Percentiles rank a stretch among this genome's conserved stretches.
phyloP scores from a whole-genome alignment of 2,329 filamentous ascomycete species.

The Phyllosticta capitalensis region DNA sequence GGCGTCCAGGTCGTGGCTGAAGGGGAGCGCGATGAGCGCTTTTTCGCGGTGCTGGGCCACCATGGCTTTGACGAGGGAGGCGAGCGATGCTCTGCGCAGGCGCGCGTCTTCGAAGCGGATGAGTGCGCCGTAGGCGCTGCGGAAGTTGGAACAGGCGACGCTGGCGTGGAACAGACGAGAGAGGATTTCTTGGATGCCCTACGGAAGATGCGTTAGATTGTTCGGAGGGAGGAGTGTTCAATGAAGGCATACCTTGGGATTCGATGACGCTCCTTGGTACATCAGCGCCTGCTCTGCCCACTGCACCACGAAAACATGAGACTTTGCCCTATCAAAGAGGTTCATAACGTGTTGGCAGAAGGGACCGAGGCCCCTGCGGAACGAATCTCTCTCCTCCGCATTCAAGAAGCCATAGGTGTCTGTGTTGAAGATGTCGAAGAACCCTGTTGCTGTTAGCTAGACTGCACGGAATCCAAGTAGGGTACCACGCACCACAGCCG shows the following conservation, averaged over 20 bases:
- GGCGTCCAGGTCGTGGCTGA: conserved; percentile 64
- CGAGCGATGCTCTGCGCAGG: conserved; percentile 58
- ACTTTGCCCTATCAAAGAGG: conserved; percentile 69
- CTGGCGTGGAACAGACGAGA: conserved; percentile 77
- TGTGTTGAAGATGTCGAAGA: conserved; percentile 26
- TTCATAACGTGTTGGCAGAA: conserved; percentile 83
- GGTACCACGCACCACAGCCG: conserved; percentile 56
- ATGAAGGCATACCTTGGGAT: conserved; percentile 12
- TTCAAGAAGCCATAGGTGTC: conserved; percentile 57
- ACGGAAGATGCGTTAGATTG: neutral
- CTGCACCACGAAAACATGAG: conserved; percentile 72
- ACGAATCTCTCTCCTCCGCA: conserved; percentile 58
- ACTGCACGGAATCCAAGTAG: neutral
- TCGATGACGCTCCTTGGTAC: neutral
- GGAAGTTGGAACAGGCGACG: conserved; percentile 68
- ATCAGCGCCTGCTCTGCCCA: conserved; percentile 54
- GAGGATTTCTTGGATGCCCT: conserved; percentile 52
- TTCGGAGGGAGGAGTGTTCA: conserved; percentile 24
- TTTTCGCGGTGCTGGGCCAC: conserved; percentile 24
- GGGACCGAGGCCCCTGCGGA: conserved; percentile 64
- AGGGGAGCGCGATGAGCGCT: conserved; percentile 61
- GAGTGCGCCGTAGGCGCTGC: conserved; percentile 72
- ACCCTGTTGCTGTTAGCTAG: conserved; percentile 24
- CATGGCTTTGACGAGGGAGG: conserved; percentile 47
- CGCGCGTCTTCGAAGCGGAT: conserved; percentile 34